phyloP scores from a whole-genome alignment of 805 yeast species.

The Candida maris region DNA sequence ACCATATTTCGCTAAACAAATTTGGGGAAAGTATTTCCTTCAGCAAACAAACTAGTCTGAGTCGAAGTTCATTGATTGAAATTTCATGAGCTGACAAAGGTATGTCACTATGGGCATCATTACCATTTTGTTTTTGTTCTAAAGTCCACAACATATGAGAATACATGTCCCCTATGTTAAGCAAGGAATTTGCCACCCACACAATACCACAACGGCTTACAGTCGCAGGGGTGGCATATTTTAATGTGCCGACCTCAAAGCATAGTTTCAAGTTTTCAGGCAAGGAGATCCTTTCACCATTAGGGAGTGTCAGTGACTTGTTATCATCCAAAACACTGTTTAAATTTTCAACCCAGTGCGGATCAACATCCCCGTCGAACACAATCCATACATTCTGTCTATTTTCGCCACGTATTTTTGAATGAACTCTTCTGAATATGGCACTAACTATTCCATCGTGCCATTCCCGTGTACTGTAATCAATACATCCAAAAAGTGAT shows the following conservation, averaged over 20 bases:
- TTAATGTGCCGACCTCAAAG: constrained; percentile 71
- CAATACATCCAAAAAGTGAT: constrained; percentile 65
- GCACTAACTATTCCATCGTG: constrained; percentile 79
- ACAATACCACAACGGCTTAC: constrained; percentile 89
- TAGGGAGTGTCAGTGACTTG: constrained; percentile 73
- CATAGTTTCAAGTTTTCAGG: constrained; percentile 62
- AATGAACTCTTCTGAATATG: constrained; percentile 53
- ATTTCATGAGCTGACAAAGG: constrained; percentile 1
- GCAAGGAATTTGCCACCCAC: constrained; percentile 49
- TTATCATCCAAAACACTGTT: constrained; percentile 93
- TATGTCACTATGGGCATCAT: constrained; percentile 12
- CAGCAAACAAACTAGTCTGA: constrained; percentile 4
- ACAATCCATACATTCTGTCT: constrained; percentile 66
- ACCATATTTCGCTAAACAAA: constrained; percentile 21
- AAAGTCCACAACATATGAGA: constrained; percentile 13
- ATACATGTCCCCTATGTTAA: constrained; percentile 9
- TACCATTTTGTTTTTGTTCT: constrained; percentile 4
- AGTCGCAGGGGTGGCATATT: constrained; percentile 83
- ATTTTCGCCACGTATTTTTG: constrained; percentile 57
- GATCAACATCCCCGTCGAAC: constrained; percentile 92
- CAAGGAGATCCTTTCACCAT: constrained; percentile 76
- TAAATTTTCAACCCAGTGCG: constrained; percentile 87
- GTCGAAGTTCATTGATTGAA: constrained; percentile 6
- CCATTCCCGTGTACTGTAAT: constrained; percentile 84
- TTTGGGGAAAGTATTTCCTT: constrained; percentile 8